Evolutionary conservation across 345 rosid genomes (phyloP), one percentile per base, ranked within the genome.

Genomic region (Pugionium dolabratum): DNA sequence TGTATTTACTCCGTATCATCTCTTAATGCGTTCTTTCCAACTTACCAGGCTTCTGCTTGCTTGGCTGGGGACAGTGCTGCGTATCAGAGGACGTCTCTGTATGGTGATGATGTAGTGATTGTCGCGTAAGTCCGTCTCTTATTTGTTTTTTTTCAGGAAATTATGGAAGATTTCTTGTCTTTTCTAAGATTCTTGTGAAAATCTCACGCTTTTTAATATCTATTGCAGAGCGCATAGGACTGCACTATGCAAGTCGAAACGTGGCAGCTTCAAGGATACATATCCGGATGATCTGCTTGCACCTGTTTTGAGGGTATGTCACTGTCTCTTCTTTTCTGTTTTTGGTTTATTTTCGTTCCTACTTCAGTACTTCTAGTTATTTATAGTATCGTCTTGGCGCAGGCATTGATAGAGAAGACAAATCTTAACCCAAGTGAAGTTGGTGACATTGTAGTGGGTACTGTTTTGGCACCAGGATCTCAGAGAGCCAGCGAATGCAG

Each of bases 401-500:
- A 95, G 97, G 97, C 94, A 35, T 47, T 95, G 86, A 84, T 89
- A 42, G 96, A 87, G 79, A 91, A 85, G 76, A 91, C 96, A 6
- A 87, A 91, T 47, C 9, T 95, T 44, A 77, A 89, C 71, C 96
- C 99, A 8, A 82, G 83, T 81, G 99, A 95, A 72, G 96, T 95
- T 18, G 99, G 96, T 32, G 99, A 95, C 66, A 95, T 95, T 82
- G 94, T 95, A 27, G 99, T 95, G 75, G 99, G 99, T 33, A 81
- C 99, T 4, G 99, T 91, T 34, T 65, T 95, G 84, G 99, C 96
- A 1, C 89, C 99, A 0, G 99, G 96, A 30, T 87, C 99, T 66
- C 93, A 84, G 80, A 85, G 99, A 76, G 99, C 99, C 1, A 89
- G 86, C 43, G 99, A 95, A 80, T 95, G 97, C 83, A 82, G 97